Evolutionary conservation across 352 stramenopile genomes (phyloP).

Genomic region (Blastocystis sp.): DNA sequence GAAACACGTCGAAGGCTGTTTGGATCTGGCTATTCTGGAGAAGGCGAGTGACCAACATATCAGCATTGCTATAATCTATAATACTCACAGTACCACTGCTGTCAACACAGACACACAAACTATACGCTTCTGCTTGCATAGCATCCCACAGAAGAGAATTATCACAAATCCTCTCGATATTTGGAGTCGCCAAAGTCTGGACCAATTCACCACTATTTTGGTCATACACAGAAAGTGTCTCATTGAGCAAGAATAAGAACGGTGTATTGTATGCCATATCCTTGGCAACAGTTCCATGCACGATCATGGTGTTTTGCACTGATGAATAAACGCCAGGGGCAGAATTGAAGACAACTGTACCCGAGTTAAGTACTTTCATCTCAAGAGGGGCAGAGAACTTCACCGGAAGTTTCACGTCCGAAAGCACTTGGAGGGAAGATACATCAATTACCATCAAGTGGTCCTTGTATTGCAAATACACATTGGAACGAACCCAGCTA

Average conservation of each 20-base stretch:
- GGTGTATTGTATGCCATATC: not conserved
- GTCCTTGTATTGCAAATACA: slow-evolving; percentile 42
- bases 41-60: not conserved
- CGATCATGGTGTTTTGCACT: no score
- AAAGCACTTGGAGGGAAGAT: not conserved
- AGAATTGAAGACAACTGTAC: not conserved
- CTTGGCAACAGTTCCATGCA: not conserved
- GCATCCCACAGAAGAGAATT: not conserved
- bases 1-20: slow-evolving; percentile 36
- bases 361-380: not conserved
- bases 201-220: not conserved
- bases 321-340: not conserved
- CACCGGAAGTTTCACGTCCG: not conserved
- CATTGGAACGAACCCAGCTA: not conserved
- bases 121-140: not conserved
- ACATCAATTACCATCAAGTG: not conserved
- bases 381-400: not conserved
- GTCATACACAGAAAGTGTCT: slow-evolving; percentile 2
- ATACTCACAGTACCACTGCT: not conserved
- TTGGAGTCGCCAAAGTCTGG: not conserved
- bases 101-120: not conserved
- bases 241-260: slow-evolving; percentile 7
- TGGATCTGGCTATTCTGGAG: not conserved
- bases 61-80: not conserved
- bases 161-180: not conserved